Percentiles rank a stretch among this genome's conserved stretches.
These are phyloP conservation scores for Exidia glandulosa DNA, from an alignment of 768 basidiomycete genomes.

Conservation along the genomic window DNA sequence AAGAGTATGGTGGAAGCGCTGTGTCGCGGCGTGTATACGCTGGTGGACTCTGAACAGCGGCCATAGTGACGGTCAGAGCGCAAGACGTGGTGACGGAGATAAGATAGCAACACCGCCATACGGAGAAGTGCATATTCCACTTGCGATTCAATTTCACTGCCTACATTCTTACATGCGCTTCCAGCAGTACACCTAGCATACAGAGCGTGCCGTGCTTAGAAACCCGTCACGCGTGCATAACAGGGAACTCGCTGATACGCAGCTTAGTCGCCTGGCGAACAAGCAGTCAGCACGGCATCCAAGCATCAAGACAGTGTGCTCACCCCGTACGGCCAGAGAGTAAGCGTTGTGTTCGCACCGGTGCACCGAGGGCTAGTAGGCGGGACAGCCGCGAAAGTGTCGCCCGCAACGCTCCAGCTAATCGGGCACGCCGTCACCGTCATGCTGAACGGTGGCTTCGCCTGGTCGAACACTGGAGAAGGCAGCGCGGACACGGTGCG, in stretches of 20 bases:
- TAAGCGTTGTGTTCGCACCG: slow-evolving; percentile 30
- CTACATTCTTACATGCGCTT: too few relatives aligned
- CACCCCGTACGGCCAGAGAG: slow-evolving; percentile 39
- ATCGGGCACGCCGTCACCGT: slow-evolving; percentile 40
- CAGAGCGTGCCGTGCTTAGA: not conserved
- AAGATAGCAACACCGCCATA: too few relatives aligned
- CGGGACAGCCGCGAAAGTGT: slow-evolving; percentile 34
- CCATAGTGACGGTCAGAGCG: too few relatives aligned
- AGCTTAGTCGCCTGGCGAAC: slow-evolving; percentile 18
- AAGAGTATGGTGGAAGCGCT: not conserved
- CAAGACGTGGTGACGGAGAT: too few relatives aligned
- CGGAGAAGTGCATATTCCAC: too few relatives aligned
- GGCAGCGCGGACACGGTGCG: slow-evolving; percentile 27
- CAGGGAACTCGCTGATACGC: slow-evolving; percentile 22
- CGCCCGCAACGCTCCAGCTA: slow-evolving; percentile 34
- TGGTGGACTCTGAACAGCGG: not conserved
- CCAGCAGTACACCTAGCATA: not conserved
- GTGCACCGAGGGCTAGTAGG: slow-evolving; percentile 34
- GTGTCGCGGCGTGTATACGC: not conserved
- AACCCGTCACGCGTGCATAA: not conserved
- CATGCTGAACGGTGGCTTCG: slow-evolving; percentile 36
- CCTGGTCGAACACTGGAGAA: slow-evolving; percentile 38
- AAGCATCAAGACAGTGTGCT: slow-evolving; percentile 11
- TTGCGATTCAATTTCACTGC: too few relatives aligned
- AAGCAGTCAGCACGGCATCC: not conserved